Evolutionary conservation across 1,284 basidiomycete genomes (phyloP).

Genomic region (Veloporphyrellus conicus): DNA sequence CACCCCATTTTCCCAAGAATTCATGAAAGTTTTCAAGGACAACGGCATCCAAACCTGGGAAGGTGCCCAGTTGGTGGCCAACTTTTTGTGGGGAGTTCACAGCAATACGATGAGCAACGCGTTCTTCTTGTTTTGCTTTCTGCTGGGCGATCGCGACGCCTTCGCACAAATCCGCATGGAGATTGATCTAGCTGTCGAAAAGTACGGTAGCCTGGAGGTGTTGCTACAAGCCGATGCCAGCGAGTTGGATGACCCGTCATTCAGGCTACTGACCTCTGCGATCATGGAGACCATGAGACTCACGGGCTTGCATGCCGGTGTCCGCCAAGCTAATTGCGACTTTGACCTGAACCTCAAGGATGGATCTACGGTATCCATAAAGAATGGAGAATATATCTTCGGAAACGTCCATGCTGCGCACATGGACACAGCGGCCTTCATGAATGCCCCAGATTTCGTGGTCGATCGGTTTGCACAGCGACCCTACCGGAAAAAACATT

Average conservation of each 20-base stretch:
- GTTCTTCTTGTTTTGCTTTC: constrained; percentile 19
- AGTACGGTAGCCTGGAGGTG: constrained; percentile 9
- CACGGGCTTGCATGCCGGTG: constrained; percentile 13
- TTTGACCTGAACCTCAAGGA: constrained; percentile 15
- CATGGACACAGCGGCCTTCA: constrained; percentile 17
- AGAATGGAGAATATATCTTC: constrained; percentile 22
- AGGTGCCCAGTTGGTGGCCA: constrained; percentile 21
- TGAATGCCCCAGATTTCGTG: constrained; percentile 13
- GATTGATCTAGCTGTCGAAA: constrained; percentile 18
- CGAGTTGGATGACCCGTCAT: constrained; percentile 17
- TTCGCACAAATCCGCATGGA: constrained; percentile 21
- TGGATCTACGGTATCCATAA: constrained; percentile 10
- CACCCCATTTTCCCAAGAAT: constrained; percentile 9
- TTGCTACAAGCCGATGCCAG: constrained; percentile 14
- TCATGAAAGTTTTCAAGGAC: constrained; percentile 16
- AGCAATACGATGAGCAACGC: constrained; percentile 21
- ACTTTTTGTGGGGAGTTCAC: constrained; percentile 27
- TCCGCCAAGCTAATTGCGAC: constrained; percentile 18
- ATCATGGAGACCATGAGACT: constrained; percentile 30
- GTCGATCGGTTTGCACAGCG: constrained; percentile 24
- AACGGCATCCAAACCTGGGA: constrained; percentile 19
- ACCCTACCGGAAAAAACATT: constrained; percentile 14
- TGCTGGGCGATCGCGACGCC: constrained; percentile 14
- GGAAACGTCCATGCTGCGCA: constrained; percentile 21
- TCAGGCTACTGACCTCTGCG: constrained; percentile 26